Evolutionary conservation across 768 basidiomycete species (phyloP), one percentile per base, ranked within the genome.

Genomic region (Hemileccinum rubropunctum): DNA sequence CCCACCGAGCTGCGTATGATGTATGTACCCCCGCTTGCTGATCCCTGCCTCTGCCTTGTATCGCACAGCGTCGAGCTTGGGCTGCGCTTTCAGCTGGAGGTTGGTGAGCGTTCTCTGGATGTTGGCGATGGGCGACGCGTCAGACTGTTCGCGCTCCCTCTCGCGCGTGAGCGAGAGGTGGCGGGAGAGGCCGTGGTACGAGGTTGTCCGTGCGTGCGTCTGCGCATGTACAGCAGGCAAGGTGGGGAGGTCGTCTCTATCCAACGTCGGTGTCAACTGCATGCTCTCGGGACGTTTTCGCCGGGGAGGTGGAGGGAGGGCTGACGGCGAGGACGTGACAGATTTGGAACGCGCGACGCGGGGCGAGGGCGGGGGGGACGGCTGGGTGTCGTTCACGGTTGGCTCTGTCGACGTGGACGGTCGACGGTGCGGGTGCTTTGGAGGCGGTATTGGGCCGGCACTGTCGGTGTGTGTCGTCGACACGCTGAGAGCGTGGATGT

Each of bases 21-120:
- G 64, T 32, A 85, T 77, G 55, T 77, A 87, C 35, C 84, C 86
- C 4, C 83, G 71, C 57, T 71, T 71, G 52, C 74, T 81, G 28
- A 88, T 57, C 15, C 84, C 85, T 17, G 84, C 86, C 63, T 87
- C 85, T 0, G 84, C 85, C 65, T 87, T 87, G 65, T 79, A 87
- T 52, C 82, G 69, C 21, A 82, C 84, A 27, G 78, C 77, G 49
- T 86, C 84, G 21, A 86, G 61, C 38, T 69, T 75, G 0, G 83
- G 83, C 58, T 80, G 75, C 12, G 72, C 72, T 17, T 59, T 61
- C 45, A 66, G 62, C n/a, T 70, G 70, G 9, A 76, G 58, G 28
- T 61, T 60, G 10, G 59, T 70, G 42, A 81, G 56, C 48, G 77
- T 76, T 23, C 71, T 69, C 54, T 79, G 77, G 30, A 83, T 63